phyloP scores from a whole-genome alignment of 805 yeast genomes.

The Pichia californica region DNA sequence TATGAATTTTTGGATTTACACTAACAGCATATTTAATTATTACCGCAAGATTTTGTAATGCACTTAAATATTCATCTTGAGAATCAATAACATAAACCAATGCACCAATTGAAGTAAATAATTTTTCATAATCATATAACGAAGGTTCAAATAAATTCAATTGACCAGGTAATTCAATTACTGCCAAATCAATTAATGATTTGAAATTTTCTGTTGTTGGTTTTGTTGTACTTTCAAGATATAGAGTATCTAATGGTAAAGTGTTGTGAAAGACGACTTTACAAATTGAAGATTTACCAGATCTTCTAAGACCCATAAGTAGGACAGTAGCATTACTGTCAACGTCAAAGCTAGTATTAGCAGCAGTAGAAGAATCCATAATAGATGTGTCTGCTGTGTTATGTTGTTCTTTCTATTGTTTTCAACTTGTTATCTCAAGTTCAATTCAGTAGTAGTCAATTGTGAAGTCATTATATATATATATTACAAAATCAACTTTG shows the following conservation, averaged over 20 bases:
- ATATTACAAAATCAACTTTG: too few relatives aligned
- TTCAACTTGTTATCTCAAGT: too few relatives aligned
- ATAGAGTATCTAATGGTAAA: constrained; percentile 91
- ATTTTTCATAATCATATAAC: constrained; percentile 61
- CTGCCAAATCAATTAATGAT: constrained; percentile 78
- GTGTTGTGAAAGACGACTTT: constrained; percentile 94
- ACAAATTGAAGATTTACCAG: constrained; percentile 93
- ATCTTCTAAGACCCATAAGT: constrained; percentile 81
- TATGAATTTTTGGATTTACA: constrained; percentile 76
- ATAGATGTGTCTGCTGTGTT: too few relatives aligned
- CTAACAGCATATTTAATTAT: constrained; percentile 83
- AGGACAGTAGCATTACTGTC: constrained; percentile 75
- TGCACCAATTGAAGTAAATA: constrained; percentile 81
- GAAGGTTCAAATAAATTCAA: constrained; percentile 81
- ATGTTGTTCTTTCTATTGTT: too few relatives aligned
- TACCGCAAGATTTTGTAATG: constrained; percentile 80
- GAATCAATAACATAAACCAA: constrained; percentile 91
- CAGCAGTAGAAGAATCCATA: background rate
- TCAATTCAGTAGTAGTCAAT: too few relatives aligned
- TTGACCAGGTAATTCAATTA: constrained; percentile 95
- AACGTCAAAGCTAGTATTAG: constrained; percentile 25
- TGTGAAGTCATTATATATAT: too few relatives aligned
- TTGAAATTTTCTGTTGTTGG: constrained; percentile 82
- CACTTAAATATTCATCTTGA: constrained; percentile 91
- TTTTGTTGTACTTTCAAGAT: constrained; percentile 81